A percentile compares a stretch with the other conserved stretches of the same genome.
Conservation (phyloP, 2,329 filamentous ascomycete genomes). For the Microdochium bolleyi region DNA sequence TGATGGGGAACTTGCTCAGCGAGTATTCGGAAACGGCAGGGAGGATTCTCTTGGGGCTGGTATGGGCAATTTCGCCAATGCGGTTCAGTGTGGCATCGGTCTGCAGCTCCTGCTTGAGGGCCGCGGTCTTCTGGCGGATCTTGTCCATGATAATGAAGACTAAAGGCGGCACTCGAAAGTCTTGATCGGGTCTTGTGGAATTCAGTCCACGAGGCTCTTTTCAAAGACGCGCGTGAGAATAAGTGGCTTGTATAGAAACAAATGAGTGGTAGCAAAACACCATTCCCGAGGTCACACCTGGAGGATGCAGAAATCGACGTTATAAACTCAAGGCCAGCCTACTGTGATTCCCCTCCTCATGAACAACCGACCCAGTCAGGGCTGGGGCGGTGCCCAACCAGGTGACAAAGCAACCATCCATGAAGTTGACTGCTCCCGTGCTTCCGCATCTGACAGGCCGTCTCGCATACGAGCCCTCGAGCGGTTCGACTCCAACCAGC, state of each 20-base stretch:
- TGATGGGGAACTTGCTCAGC: slow-evolving; percentile 51
- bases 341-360: neutral
- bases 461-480: neutral
- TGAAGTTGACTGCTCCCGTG: neutral
- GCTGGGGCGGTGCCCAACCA: neutral
- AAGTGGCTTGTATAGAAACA: too few species aligned
- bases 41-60: slow-evolving; percentile 32
- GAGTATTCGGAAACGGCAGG: slow-evolving; percentile 46
- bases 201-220: too few species aligned
- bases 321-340: neutral
- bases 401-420: neutral
- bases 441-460: neutral
- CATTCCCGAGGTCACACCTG: too few species aligned
- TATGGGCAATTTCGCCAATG: slow-evolving; percentile 18
- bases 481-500: too few species aligned
- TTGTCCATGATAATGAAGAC: neutral
- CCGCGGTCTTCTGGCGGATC: slow-evolving; percentile 5
- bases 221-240: too few species aligned
- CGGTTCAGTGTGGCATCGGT: slow-evolving; percentile 29
- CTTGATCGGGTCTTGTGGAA: neutral
- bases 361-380: neutral
- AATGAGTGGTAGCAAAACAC: too few species aligned
- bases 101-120: slow-evolving; percentile 20
- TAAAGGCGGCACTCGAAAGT: neutral
- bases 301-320: neutral